Evolutionary conservation across 306 rosid species (phyloP).

Genomic region (Sindora glabra): DNA sequence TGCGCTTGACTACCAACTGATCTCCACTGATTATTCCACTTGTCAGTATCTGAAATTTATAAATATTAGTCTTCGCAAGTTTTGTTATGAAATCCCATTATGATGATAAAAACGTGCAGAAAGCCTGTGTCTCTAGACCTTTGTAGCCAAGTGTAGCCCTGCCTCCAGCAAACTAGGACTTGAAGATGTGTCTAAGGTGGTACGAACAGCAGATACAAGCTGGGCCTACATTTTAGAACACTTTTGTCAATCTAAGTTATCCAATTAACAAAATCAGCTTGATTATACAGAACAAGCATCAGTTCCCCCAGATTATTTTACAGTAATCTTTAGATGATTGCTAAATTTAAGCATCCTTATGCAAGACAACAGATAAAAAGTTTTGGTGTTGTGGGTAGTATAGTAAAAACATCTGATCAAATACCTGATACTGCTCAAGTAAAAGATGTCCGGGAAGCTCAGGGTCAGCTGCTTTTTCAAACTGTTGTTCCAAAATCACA

Average conservation of each 20-base stretch:
- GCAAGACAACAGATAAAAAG: not conserved
- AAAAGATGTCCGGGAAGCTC: slow-evolving; percentile 97
- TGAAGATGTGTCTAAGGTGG: slow-evolving; percentile 77
- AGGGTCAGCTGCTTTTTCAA: slow-evolving; percentile 67
- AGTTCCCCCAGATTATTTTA: too few species aligned
- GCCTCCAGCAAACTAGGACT: slow-evolving; percentile 95
- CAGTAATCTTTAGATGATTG: not conserved
- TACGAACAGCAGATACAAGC: slow-evolving; percentile 91
- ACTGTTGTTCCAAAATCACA: slow-evolving; percentile 52
- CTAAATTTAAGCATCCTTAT: too few species aligned
- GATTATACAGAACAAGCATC: slow-evolving; percentile 3
- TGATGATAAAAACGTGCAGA: not conserved
- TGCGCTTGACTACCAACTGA: slow-evolving; percentile 82
- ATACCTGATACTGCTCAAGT: slow-evolving; percentile 93
- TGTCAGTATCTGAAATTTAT: slow-evolving; percentile 68
- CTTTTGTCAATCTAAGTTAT: slow-evolving; percentile 21
- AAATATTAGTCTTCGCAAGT: not conserved
- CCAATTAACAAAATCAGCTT: slow-evolving; percentile 7
- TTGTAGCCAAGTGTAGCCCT: slow-evolving; percentile 92
- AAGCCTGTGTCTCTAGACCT: slow-evolving; percentile 40
- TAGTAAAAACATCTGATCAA: not conserved
- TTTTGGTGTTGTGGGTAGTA: not conserved
- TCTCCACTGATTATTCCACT: slow-evolving; percentile 92
- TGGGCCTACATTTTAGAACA: slow-evolving; percentile 64
- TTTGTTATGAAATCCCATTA: not conserved